phyloP scores from a whole-genome alignment of 345 rosid species.

The Salix arbutifolia region DNA sequence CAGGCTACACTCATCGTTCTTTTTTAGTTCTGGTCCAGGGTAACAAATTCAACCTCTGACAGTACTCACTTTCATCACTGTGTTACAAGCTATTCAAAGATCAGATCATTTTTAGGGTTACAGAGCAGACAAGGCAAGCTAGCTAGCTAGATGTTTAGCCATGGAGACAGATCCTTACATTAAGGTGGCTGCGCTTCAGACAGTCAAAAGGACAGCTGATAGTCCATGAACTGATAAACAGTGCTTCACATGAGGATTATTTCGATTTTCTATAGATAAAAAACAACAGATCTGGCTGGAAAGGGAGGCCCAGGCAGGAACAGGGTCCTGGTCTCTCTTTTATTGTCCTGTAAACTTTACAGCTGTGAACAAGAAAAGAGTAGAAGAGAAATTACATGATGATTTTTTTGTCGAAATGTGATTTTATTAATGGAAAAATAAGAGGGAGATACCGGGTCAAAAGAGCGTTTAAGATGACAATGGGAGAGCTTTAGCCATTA shows the following conservation, averaged over 20 bases:
- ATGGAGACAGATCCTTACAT: not conserved
- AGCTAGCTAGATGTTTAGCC: not conserved
- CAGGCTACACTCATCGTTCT: not conserved
- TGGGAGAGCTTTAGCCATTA: conserved; percentile 17
- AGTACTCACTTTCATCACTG: not conserved
- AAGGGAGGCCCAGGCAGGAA: conserved; percentile 6
- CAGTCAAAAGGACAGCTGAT: conserved; percentile 26
- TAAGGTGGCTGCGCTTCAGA: not conserved
- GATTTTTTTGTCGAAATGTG: conserved; percentile 19
- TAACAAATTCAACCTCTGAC: not conserved
- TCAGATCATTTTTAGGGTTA: too few relatives aligned
- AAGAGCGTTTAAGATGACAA: conserved; percentile 27
- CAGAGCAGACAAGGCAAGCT: not conserved
- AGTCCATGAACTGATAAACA: conserved; percentile 2
- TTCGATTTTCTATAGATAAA: conserved; percentile 8
- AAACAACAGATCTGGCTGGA: not conserved
- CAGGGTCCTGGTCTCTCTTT: conserved; percentile 16
- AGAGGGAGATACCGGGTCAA: conserved; percentile 39
- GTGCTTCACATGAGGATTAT: conserved; percentile 8
- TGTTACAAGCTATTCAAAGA: too few relatives aligned
- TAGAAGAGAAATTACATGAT: not conserved
- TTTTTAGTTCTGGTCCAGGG: not conserved
- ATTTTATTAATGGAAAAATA: conserved; percentile 16
- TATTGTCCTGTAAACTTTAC: conserved; percentile 37
- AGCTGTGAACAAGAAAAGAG: conserved; percentile 34